Conservation (phyloP, 768 basidiomycete species). For the Phallus indusiatus region DNA sequence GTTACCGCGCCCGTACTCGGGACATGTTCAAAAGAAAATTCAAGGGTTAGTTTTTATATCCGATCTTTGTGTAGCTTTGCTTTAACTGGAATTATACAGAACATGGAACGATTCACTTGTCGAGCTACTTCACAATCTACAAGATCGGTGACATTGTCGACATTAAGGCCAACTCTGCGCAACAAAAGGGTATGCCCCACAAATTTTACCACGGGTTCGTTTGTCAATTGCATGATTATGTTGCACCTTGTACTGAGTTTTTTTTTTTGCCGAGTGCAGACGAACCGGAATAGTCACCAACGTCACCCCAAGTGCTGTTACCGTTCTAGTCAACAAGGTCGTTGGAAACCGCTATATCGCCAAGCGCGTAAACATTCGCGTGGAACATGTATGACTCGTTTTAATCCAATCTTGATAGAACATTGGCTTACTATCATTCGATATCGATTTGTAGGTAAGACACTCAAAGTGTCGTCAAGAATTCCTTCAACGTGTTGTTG, state of each 20-base stretch:
- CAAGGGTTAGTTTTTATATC: conserved; percentile 59
- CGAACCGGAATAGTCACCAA: conserved; percentile 99
- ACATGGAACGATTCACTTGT: conserved; percentile 81
- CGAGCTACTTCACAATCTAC: conserved; percentile 91
- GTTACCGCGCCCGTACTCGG: conserved; percentile 99
- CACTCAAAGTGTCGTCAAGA: conserved; percentile 98
- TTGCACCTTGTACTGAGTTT: neutral
- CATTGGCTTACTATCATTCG: neutral
- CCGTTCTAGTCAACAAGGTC: conserved; percentile 96
- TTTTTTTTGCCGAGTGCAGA: conserved; percentile 31
- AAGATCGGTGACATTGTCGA: conserved; percentile 97
- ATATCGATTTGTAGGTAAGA: conserved; percentile 30
- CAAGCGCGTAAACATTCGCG: conserved; percentile 97
- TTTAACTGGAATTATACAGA: conserved; percentile 36
- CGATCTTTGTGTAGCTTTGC: conserved; percentile 9
- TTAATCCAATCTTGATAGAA: neutral
- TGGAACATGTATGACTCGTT: conserved; percentile 56
- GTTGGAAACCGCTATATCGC: conserved; percentile 99
- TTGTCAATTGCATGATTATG: neutral
- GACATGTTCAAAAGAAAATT: conserved; percentile 99
- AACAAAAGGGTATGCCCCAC: conserved; percentile 99
- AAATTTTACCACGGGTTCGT: conserved; percentile 94
- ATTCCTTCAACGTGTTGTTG: conserved; percentile 92
- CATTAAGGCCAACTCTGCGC: conserved; percentile 98
- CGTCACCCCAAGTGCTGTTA: conserved; percentile 89